phyloP scores from a whole-genome alignment of 1,139 yeast species.

The Saccharomyces hybrid region DNA sequence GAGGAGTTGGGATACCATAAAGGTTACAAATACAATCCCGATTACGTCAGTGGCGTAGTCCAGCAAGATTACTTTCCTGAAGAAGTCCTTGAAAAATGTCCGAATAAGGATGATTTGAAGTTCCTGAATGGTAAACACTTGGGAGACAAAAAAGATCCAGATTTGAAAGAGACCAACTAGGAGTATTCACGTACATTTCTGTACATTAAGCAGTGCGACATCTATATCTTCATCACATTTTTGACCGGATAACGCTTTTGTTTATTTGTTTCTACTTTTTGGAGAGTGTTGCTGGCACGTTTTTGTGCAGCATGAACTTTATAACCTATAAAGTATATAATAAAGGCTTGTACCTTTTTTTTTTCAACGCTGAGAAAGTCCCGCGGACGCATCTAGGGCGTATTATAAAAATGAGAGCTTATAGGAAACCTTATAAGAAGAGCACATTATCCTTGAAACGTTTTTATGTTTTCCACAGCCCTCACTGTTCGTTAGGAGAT shows the following conservation, averaged over 20 bases:
- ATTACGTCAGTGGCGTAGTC: constrained; percentile 62
- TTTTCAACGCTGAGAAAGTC: background rate
- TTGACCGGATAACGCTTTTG: background rate
- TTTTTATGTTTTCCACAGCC: background rate
- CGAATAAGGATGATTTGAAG: constrained; percentile 14
- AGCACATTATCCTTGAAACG: background rate
- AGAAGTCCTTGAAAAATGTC: constrained; percentile 34
- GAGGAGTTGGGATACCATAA: constrained; percentile 77
- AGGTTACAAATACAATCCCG: constrained; percentile 83
- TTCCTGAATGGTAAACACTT: constrained; percentile 40
- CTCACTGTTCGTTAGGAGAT: background rate
- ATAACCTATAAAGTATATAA: background rate
- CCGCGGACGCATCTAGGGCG: background rate
- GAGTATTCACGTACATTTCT: background rate
- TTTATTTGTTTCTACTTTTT: background rate
- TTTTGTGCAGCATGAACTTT: background rate
- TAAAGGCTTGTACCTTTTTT: background rate
- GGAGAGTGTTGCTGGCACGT: background rate
- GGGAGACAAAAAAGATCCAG: constrained; percentile 36
- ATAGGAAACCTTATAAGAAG: background rate
- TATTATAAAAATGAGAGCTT: background rate
- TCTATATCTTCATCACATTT: background rate
- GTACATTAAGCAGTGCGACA: background rate
- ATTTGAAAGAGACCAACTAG: constrained; percentile 9
- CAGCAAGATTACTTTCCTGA: constrained; percentile 63